phyloP scores from a whole-genome alignment of 2,329 filamentous ascomycete species.

The Emmonsia crescens region DNA sequence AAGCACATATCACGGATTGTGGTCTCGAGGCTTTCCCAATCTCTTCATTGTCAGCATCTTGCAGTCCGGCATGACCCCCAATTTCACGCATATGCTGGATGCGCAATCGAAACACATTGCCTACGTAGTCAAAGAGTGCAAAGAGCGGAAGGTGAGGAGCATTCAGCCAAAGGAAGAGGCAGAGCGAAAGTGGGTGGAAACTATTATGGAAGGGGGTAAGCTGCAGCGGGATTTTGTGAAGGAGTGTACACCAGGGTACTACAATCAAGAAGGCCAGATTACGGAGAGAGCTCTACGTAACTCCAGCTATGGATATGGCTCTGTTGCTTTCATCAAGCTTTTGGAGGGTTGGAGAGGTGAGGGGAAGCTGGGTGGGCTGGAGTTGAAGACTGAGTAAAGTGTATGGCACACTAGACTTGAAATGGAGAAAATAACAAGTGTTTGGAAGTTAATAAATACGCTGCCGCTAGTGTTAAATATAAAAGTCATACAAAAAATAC shows the following conservation, averaged over 20 bases:
- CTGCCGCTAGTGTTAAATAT: neutral
- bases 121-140: neutral
- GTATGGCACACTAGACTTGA: too few relatives aligned
- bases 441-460: too few relatives aligned
- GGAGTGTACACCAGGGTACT: neutral
- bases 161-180: neutral
- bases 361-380: neutral
- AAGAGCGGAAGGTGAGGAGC: neutral
- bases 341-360: neutral
- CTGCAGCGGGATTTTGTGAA: neutral
- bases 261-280: neutral
- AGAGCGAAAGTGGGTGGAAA: neutral
- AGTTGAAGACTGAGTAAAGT: neutral
- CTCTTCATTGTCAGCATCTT: slow-evolving; percentile 38
- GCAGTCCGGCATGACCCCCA: slow-evolving; percentile 27
- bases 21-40: slow-evolving; percentile 44
- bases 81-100: neutral
- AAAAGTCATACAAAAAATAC: too few relatives aligned
- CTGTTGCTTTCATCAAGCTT: neutral
- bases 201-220: neutral
- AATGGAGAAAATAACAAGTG: too few relatives aligned
- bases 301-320: neutral
- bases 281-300: neutral
- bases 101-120: neutral
- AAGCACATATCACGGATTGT: slow-evolving; percentile 43